A percentile compares a stretch with the other conserved stretches of the same genome.
phyloP scores from a whole-genome alignment of 2,329 filamentous ascomycete genomes.

The Sporothrix mexicana region DNA sequence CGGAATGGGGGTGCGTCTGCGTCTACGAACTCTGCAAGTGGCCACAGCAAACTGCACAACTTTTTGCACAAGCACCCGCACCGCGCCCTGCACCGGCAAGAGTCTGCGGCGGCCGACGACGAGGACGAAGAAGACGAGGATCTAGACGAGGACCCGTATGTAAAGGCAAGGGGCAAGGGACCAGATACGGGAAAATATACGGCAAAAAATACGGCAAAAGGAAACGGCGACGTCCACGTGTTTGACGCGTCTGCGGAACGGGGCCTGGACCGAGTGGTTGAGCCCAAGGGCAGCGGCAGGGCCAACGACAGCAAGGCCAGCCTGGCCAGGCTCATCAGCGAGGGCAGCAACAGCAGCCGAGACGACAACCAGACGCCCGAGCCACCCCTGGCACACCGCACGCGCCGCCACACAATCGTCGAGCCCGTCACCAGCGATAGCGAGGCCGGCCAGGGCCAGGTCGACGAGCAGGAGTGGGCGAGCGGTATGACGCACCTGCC shows the following conservation, averaged over 20 bases:
- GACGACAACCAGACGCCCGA: slow-evolving; percentile 1
- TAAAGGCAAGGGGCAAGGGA: too few relatives aligned
- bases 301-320: not conserved
- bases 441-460: slow-evolving; percentile 60
- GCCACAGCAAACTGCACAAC: slow-evolving; percentile 37
- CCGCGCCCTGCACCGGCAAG: not conserved
- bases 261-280: slow-evolving; percentile 43
- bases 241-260: slow-evolving; percentile 41
- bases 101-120: not conserved
- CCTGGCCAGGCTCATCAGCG: too few relatives aligned
- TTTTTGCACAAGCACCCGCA: slow-evolving; percentile 21
- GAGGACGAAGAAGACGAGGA: not conserved
- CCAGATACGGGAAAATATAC: too few relatives aligned
- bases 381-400: slow-evolving; percentile 22
- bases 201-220: too few relatives aligned
- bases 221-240: slow-evolving; percentile 23
- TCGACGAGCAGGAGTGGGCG: slow-evolving; percentile 63
- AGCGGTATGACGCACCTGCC: slow-evolving; percentile 49
- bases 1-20: slow-evolving; percentile 43
- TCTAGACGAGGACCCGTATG: not conserved
- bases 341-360: not conserved
- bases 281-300: slow-evolving; percentile 44
- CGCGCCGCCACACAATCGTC: slow-evolving; percentile 41
- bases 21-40: slow-evolving; percentile 37
- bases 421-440: slow-evolving; percentile 52